phyloP scores from a whole-genome alignment of 225 moss, liverwort and hornwort genomes.

The Physcomitrellopsis africana region DNA sequence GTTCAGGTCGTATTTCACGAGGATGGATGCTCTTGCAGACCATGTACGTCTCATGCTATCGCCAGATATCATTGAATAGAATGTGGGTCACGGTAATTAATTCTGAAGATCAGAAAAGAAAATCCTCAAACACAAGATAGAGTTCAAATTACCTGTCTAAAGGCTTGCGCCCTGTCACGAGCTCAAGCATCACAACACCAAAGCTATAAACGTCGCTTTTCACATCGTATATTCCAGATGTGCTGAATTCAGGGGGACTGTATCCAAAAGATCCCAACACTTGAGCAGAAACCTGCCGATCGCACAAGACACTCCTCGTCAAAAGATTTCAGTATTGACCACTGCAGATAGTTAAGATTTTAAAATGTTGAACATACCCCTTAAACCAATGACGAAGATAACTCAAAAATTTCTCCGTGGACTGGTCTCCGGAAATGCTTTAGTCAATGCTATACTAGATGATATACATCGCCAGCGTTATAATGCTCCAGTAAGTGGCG shows the following conservation, averaged over 20 bases:
- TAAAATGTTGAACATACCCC: neutral
- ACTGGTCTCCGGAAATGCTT: neutral
- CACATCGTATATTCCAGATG: conserved; percentile 47
- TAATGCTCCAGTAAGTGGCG: neutral
- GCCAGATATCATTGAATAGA: neutral
- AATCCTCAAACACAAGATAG: neutral
- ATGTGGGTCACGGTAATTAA: too few relatives aligned
- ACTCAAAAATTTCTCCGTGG: conserved; percentile 7
- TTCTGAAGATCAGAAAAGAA: neutral
- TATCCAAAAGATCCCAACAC: conserved; percentile 65
- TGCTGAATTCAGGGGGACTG: conserved; percentile 53
- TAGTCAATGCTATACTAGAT: neutral
- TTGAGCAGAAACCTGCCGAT: conserved; percentile 63
- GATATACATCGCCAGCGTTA: neutral
- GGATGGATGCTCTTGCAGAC: neutral
- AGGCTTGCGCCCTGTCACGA: conserved; percentile 63
- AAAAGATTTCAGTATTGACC: neutral
- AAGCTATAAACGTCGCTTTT: conserved; percentile 77
- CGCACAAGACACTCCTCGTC: conserved; percentile 14
- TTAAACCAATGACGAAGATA: neutral
- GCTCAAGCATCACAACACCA: conserved; percentile 66
- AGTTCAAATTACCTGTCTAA: conserved; percentile 49
- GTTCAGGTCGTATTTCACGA: neutral
- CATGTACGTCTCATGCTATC: neutral
- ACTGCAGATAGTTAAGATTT: neutral